phyloP scores from a whole-genome alignment of 2,329 filamentous ascomycete species.

The Scopulariopsis brevicaulis region DNA sequence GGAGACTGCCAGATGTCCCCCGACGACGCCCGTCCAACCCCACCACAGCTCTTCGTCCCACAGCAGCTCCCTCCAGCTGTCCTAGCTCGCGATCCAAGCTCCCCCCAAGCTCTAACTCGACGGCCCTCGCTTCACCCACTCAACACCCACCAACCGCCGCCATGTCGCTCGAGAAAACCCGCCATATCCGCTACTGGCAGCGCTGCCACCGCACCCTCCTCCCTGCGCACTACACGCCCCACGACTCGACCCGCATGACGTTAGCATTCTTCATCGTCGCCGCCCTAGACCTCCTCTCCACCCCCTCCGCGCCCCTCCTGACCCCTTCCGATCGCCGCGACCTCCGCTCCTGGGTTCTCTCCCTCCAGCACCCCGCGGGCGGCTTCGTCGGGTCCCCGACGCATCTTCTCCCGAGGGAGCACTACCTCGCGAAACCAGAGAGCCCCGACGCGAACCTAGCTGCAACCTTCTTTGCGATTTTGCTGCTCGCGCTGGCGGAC shows the following conservation, averaged over 20 bases:
- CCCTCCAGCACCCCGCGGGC: conserved; percentile 73
- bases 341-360: conserved; percentile 68
- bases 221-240: conserved; percentile 72
- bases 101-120: not conserved
- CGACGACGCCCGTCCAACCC: too few species aligned
- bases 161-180: conserved; percentile 40
- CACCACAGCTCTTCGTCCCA: too few species aligned
- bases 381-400: conserved; percentile 83
- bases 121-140: not conserved
- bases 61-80: too few species aligned
- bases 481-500: conserved; percentile 52
- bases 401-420: conserved; percentile 32
- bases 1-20: too few species aligned
- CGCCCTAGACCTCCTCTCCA: conserved; percentile 69
- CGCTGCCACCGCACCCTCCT: conserved; percentile 75
- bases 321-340: conserved; percentile 27
- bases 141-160: conserved; percentile 9
- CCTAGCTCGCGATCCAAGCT: not conserved
- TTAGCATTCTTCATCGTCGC: conserved; percentile 84
- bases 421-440: conserved; percentile 11
- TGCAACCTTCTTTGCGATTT: conserved; percentile 80
- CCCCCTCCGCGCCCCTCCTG: conserved; percentile 40
- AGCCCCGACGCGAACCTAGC: conserved; percentile 54
- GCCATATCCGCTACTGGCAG: conserved; percentile 85
- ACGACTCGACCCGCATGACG: conserved; percentile 83